phyloP scores from a whole-genome alignment of 1,139 yeast species.

The Debaryomycetaceae sp. region DNA sequence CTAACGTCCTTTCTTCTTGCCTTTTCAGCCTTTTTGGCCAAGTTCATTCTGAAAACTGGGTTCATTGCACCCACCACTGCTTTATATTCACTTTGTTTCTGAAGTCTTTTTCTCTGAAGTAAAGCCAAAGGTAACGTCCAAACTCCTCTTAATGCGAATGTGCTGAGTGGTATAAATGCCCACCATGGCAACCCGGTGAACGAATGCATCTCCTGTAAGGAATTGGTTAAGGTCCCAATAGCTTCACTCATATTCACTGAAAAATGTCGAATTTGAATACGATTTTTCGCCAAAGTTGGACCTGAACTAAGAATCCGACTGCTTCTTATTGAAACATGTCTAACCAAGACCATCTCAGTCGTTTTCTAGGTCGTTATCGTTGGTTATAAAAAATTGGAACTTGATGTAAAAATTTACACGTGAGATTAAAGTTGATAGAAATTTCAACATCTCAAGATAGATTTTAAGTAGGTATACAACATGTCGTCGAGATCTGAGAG shows the following conservation, averaged over 20 bases:
- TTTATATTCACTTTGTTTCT: slow-evolving; percentile 64
- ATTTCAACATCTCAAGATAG: not conserved
- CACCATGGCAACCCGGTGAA: slow-evolving; percentile 77
- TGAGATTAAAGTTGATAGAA: not conserved
- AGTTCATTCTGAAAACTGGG: slow-evolving; percentile 69
- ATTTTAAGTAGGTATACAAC: slow-evolving; percentile 1
- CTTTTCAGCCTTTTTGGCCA: slow-evolving; percentile 55
- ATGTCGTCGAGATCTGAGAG: slow-evolving; percentile 74
- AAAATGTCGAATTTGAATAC: slow-evolving; percentile 1
- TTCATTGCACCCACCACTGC: slow-evolving; percentile 72
- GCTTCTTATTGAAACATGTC: not conserved
- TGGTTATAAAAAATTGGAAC: not conserved
- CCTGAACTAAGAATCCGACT: not conserved
- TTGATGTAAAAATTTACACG: not conserved
- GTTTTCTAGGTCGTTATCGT: not conserved
- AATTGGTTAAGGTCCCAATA: slow-evolving; percentile 35
- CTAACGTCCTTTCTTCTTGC: slow-evolving; percentile 24
- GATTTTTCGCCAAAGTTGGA: no score
- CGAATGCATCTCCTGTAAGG: slow-evolving; percentile 49
- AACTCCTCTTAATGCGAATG: slow-evolving; percentile 59
- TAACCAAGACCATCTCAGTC: not conserved
- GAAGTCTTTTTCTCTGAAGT: slow-evolving; percentile 63
- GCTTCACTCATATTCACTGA: slow-evolving; percentile 9
- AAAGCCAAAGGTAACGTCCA: slow-evolving; percentile 81
- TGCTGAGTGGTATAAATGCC: slow-evolving; percentile 70